A percentile compares a stretch with the other conserved stretches of the same genome.
phyloP scores from a whole-genome alignment of 352 stramenopile genomes.

The Hyaloperonospora brassicae region DNA sequence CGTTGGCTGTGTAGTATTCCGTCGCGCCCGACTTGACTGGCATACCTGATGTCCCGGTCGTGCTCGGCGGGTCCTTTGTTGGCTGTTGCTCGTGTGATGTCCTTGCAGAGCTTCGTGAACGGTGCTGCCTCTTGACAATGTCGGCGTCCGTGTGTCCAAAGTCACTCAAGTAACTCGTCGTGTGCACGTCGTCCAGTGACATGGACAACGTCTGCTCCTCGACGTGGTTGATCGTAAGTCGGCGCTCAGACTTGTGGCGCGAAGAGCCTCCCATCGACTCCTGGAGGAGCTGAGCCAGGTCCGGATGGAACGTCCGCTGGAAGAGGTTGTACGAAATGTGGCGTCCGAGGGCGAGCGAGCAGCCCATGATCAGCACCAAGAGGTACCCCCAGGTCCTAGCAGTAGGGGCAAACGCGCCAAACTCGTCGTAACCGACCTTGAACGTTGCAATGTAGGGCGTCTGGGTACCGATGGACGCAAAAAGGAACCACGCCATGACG shows the following conservation, averaged over 20 bases:
- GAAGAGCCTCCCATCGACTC: conserved; percentile 38
- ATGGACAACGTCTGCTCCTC: conserved; percentile 72
- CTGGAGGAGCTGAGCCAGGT: conserved; percentile 61
- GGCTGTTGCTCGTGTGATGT: conserved; percentile 23
- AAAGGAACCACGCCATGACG: conserved; percentile 62
- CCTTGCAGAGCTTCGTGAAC: conserved; percentile 12
- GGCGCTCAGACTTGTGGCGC: conserved; percentile 28
- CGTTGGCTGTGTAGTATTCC: conserved; percentile 55
- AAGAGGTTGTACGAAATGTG: conserved; percentile 78
- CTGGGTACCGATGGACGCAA: conserved; percentile 50
- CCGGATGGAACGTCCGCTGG: conserved; percentile 66
- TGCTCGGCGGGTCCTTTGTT: conserved; percentile 19
- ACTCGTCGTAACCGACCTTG: conserved; percentile 80
- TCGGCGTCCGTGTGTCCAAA: conserved; percentile 44
- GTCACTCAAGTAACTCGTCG: conserved; percentile 37
- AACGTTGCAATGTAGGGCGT: conserved; percentile 47
- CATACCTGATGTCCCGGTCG: conserved; percentile 10
- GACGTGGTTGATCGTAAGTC: conserved; percentile 64
- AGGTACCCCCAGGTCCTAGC: conserved; percentile 47
- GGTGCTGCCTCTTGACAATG: conserved; percentile 28
- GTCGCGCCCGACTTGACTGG: conserved; percentile 5
- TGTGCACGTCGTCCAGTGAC: conserved; percentile 65
- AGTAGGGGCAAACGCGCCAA: conserved; percentile 54
- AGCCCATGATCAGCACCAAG: conserved; percentile 61
- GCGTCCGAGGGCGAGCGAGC: conserved; percentile 52